Conservation (phyloP, 2,329 filamentous ascomycete genomes). For the Neurospora crassa region DNA sequence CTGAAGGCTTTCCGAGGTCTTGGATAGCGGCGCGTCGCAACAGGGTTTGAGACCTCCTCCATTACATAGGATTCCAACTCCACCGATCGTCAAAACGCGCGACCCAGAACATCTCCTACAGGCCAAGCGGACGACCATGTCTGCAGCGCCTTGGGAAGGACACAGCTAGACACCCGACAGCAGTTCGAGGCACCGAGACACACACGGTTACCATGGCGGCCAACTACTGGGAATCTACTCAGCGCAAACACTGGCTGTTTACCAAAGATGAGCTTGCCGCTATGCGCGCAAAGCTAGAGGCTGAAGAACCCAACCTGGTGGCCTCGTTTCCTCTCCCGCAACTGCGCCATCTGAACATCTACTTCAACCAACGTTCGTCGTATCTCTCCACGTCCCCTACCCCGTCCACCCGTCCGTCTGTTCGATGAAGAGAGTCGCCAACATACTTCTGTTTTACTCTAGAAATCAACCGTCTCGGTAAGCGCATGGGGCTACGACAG, state of each 20-base stretch:
- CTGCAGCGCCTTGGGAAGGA: background rate
- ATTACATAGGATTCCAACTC: background rate
- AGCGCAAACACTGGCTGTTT: constrained; percentile 85
- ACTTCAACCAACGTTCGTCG: constrained; percentile 70
- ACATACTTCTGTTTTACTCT: background rate
- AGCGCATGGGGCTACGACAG: constrained; percentile 76
- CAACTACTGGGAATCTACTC: constrained; percentile 94
- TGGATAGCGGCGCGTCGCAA: background rate
- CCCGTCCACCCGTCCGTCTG: background rate
- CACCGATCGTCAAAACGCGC: background rate
- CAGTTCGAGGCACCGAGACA: background rate
- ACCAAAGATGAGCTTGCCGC: constrained; percentile 69
- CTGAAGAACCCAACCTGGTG: constrained; percentile 63
- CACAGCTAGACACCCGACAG: background rate
- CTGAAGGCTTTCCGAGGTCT: background rate
- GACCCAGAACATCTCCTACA: background rate
- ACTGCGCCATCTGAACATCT: constrained; percentile 74
- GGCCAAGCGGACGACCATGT: background rate
- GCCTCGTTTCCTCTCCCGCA: constrained; percentile 78
- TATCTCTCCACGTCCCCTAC: constrained; percentile 22
- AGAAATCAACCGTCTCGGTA: constrained; percentile 77
- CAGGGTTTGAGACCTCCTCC: background rate
- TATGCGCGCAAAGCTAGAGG: constrained; percentile 66
- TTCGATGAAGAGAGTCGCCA: constrained; percentile 2
- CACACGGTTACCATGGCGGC: constrained; percentile 58